phyloP scores from a whole-genome alignment of 208 protist genomes.

The Sergeia podlipaevii region DNA sequence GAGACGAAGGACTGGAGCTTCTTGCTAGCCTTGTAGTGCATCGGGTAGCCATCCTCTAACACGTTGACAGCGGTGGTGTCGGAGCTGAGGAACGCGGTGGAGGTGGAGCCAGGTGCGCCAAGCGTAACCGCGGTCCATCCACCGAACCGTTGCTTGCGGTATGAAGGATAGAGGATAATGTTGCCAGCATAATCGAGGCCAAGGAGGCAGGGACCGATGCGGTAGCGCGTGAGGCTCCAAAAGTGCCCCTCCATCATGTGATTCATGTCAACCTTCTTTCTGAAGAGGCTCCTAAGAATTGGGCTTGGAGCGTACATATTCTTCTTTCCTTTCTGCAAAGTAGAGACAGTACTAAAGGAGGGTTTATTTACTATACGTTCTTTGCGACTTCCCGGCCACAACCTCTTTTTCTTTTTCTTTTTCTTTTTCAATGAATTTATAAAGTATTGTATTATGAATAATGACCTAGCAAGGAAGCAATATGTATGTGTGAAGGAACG shows the following conservation, averaged over 20 bases:
- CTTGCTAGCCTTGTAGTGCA: conserved; percentile 78
- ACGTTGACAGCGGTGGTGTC: conserved; percentile 74
- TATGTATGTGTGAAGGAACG: too few relatives aligned
- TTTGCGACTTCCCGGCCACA: too few relatives aligned
- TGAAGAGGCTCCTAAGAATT: conserved; percentile 17
- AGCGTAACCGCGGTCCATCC: conserved; percentile 84
- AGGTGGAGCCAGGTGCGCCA: conserved; percentile 37
- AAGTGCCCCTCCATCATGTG: conserved; percentile 74
- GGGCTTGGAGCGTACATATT: neutral
- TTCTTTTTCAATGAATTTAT: too few relatives aligned
- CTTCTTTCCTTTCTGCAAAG: too few relatives aligned
- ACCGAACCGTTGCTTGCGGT: conserved; percentile 73
- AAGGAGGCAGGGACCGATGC: conserved; percentile 69
- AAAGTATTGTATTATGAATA: too few relatives aligned
- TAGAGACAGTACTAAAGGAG: too few relatives aligned
- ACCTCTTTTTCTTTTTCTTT: too few relatives aligned
- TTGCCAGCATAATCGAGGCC: conserved; percentile 85
- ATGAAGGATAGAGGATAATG: conserved; percentile 79
- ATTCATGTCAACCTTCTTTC: conserved; percentile 30
- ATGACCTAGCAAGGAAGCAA: too few relatives aligned
- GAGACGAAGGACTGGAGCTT: conserved; percentile 68
- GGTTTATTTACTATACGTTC: too few relatives aligned
- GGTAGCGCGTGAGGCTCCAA: conserved; percentile 85
- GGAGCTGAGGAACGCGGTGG: conserved; percentile 40
- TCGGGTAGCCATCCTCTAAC: conserved; percentile 85